Percentiles rank a stretch among this genome's conserved stretches.
phyloP scores from a whole-genome alignment of 2,329 filamentous ascomycete genomes.

The Cercospora beticola region DNA sequence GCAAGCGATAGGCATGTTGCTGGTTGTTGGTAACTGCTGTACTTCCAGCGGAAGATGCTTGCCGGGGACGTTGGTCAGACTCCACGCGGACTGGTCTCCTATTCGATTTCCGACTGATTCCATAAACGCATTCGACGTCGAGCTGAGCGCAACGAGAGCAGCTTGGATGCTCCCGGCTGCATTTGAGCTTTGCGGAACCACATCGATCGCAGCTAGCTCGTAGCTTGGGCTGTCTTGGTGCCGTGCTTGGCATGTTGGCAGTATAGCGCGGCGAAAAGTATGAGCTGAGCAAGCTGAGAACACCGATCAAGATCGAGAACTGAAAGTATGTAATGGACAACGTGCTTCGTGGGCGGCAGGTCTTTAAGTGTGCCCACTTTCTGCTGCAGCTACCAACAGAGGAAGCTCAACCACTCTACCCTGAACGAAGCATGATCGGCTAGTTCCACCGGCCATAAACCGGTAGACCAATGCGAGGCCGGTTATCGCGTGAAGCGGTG shows the following conservation, averaged over 20 bases:
- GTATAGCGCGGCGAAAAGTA: neutral
- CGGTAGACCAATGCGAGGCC: neutral
- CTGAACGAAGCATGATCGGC: neutral
- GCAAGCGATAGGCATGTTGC: neutral
- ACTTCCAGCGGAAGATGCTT: neutral
- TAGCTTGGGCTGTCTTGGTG: neutral
- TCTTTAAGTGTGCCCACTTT: neutral
- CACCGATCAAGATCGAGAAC: neutral
- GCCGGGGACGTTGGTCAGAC: neutral
- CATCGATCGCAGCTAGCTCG: slow-evolving; percentile 5
- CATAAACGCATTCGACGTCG: neutral
- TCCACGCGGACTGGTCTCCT: neutral
- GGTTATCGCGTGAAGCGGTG: neutral
- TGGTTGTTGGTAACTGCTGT: neutral
- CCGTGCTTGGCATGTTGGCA: neutral
- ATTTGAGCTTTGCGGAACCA: neutral
- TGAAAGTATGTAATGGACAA: neutral
- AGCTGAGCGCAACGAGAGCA: neutral
- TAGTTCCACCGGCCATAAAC: neutral
- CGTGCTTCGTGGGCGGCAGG: neutral
- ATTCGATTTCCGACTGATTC: neutral
- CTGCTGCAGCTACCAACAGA: neutral
- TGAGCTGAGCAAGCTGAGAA: neutral
- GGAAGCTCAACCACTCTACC: neutral
- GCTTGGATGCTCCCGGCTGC: neutral